A percentile compares a stretch with the other conserved stretches of the same genome.
Evolutionary conservation across 306 rosid genomes (phyloP).

Genomic region (Morella rubra): DNA sequence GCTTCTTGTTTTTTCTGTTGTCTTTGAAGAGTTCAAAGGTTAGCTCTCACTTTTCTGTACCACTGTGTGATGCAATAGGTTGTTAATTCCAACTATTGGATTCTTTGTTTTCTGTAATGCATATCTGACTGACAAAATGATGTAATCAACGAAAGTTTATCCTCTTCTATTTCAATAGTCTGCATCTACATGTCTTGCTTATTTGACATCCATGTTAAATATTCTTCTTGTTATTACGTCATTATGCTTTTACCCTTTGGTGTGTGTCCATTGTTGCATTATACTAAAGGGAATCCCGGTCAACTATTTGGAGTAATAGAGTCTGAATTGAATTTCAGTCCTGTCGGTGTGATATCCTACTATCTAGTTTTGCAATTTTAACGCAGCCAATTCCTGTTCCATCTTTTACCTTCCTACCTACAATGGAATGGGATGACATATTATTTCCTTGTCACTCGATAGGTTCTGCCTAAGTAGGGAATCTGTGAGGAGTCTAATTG

Average conservation of each 20-base stretch:
- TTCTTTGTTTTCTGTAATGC: not conserved
- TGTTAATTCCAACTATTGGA: slow-evolving; percentile 26
- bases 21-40: not conserved
- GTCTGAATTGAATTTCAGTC: no score
- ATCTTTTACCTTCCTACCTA: not conserved
- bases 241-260: not conserved
- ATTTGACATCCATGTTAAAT: not conserved
- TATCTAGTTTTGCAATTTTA: not conserved
- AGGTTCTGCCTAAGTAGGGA: not conserved
- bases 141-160: not conserved
- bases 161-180: not conserved
- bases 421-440: not conserved
- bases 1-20: slow-evolving; percentile 27
- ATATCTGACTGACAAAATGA: not conserved
- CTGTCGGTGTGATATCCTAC: not conserved
- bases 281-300: no score
- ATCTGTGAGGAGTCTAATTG: not conserved
- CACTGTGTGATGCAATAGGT: not conserved
- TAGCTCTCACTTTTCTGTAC: slow-evolving; percentile 15
- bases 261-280: not conserved
- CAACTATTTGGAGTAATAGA: no score
- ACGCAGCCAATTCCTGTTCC: not conserved
- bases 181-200: not conserved
- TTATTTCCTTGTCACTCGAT: not conserved
- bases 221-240: not conserved